Percentiles rank a stretch among this genome's conserved stretches.
Evolutionary conservation across 257 asterid species (phyloP).

Genomic region (Rauvolfia tetraphylla): DNA sequence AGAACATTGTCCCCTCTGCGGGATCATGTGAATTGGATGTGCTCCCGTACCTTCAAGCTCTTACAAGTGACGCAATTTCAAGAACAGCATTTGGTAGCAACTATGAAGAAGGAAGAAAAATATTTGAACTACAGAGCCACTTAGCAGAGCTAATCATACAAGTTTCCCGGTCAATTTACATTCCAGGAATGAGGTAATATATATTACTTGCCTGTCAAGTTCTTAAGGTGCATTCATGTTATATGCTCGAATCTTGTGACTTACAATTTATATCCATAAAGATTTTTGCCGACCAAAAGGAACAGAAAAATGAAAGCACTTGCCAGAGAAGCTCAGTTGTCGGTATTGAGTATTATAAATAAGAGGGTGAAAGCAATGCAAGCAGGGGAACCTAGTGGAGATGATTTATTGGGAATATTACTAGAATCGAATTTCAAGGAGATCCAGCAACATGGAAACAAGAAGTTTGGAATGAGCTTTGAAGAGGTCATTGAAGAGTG

Average conservation of each 20-base stretch:
- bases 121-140: constrained; percentile 17
- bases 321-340: constrained; percentile 30
- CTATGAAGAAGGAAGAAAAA: constrained; percentile 25
- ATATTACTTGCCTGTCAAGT: not conserved
- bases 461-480: constrained; percentile 14
- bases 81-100: constrained; percentile 24
- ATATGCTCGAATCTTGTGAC: not conserved
- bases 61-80: constrained; percentile 22
- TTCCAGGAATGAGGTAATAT: constrained; percentile 9
- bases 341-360: constrained; percentile 31
- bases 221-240: not conserved
- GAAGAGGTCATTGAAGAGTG: constrained; percentile 25
- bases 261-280: constrained; percentile 8
- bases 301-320: constrained; percentile 41
- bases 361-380: constrained; percentile 37
- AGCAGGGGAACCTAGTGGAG: constrained; percentile 29
- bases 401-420: constrained; percentile 6
- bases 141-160: constrained; percentile 7
- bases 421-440: constrained; percentile 9
- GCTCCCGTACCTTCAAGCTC: constrained; percentile 16
- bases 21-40: constrained; percentile 24
- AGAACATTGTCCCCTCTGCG: constrained; percentile 9
- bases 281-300: constrained; percentile 43
- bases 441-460: constrained; percentile 7
- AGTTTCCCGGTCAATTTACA: constrained; percentile 3